Percentiles rank a stretch among this genome's conserved stretches.
phyloP scores from a whole-genome alignment of 176 grass and related monocot species.

The Carex littledalei region DNA sequence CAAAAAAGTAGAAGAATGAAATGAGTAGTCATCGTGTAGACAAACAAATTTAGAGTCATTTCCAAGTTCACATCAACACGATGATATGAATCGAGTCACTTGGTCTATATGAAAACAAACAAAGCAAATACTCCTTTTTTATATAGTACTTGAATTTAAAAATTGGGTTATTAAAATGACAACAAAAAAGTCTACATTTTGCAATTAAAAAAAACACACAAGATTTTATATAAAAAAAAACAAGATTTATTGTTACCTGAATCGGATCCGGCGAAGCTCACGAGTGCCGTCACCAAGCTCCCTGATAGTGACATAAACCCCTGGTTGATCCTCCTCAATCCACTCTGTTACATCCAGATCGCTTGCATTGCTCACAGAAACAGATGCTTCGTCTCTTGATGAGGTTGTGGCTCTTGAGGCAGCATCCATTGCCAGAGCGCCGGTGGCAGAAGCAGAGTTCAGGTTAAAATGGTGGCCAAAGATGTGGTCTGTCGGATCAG shows the following conservation, averaged over 20 bases:
- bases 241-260: constrained; percentile 38
- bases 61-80: not conserved
- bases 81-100: not conserved
- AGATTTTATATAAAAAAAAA: too few relatives aligned
- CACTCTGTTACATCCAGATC: constrained; percentile 66
- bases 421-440: constrained; percentile 17
- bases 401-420: constrained; percentile 66
- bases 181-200: not conserved
- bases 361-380: constrained; percentile 89
- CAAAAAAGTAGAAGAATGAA: not conserved
- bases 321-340: constrained; percentile 90
- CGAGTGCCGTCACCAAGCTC: constrained; percentile 88
- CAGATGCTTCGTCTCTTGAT: constrained; percentile 82
- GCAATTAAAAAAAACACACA: not conserved
- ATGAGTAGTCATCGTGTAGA: not conserved
- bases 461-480: constrained; percentile 64
- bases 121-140: too few relatives aligned
- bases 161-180: not conserved
- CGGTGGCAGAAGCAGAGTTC: constrained; percentile 29
- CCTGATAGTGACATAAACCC: constrained; percentile 93
- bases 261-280: constrained; percentile 82
- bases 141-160: not conserved
- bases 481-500: constrained; percentile 68
- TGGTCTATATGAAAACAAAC: not conserved
- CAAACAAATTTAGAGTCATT: not conserved